Base-by-base conservation (phyloP, 306 rosid genomes). In the Cucurbita moschata region DNA sequence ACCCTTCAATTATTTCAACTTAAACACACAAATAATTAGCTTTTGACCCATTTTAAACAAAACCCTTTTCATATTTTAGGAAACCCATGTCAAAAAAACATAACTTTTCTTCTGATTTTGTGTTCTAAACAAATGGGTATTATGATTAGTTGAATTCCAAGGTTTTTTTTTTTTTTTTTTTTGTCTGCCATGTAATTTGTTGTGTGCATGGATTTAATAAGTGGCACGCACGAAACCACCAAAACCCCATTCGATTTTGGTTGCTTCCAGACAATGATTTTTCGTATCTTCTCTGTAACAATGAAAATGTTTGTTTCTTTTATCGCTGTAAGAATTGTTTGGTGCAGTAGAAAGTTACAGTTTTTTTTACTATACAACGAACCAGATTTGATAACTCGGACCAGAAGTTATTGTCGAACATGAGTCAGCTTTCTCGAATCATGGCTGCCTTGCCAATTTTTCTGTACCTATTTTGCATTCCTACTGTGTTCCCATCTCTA, bases 1-100 rank as follows among this genome's bases (percentile, higher is more conserved):
- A 75, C 55, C 84, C 76, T 77, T 77, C 58, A 72, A 74, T 73
- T 54, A 80, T 82, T 77, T 83, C 30, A 10, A 56, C 46, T 7
- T 16, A 46, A 30, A 44, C 12, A 43, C 4, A 44, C 60, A 58
- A 40, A 62, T 14, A 30, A 61, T 61, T 13, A 0, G 8, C 40
- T 26, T 30, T 30, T 30, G 35, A 30, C 35, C 35, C 35, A 30
- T 30, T 30, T 30, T 30, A 30, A 30, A 9, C 10, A 8, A 8
- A 12, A 44, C 49, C 53, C 53, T 12, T 14, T 49, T 7, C n/a
- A 52, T 9, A 10, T 46, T 46, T 11, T 3, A 46, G 11, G 44
- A 49, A 51, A 51, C 18, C 55, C 56, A 3, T 52, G 6, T 4
- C 5, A 4, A 50, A 50, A 50, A 15, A 12, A 4, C 15, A 5